Conservation (phyloP, 345 rosid species). For the Passiflora organensis region DNA sequence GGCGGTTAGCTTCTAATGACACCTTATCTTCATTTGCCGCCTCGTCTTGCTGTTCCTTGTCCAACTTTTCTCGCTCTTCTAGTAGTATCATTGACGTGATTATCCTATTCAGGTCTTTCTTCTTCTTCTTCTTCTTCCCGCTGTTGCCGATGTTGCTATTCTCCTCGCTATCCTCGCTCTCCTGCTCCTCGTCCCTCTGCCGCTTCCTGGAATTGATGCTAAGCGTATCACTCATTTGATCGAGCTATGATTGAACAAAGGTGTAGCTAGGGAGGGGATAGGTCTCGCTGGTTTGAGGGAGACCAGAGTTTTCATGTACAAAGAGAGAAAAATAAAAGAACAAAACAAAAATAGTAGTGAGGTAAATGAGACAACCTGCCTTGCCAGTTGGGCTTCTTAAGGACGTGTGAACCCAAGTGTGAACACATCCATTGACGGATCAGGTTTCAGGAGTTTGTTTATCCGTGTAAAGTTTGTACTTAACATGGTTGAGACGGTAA, state of each 20-base stretch:
- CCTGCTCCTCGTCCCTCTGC: neutral
- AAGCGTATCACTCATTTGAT: conserved; percentile 20
- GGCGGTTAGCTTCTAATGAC: conserved; percentile 37
- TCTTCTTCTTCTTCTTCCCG: conserved; percentile 8
- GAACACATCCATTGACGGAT: conserved; percentile 6
- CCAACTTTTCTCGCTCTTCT: conserved; percentile 56
- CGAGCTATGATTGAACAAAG: conserved; percentile 1
- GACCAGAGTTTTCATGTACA: conserved; percentile 20
- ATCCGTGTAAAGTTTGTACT: too few species aligned
- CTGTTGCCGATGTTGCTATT: conserved; percentile 5
- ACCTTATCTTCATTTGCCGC: conserved; percentile 38
- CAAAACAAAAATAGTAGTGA: neutral
- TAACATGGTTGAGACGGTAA: too few species aligned
- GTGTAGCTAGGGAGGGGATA: conserved; percentile 5
- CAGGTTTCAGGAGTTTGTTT: too few species aligned
- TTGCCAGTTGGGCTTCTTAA: neutral
- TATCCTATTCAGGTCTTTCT: conserved; percentile 21
- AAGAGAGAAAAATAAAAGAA: neutral
- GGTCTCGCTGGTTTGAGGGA: neutral
- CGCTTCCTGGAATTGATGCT: conserved; percentile 8
- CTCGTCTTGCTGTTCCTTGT: conserved; percentile 30
- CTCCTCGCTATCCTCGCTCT: neutral
- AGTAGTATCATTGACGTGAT: conserved; percentile 29
- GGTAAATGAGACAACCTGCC: neutral
- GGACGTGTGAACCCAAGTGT: conserved; percentile 8